A percentile compares a stretch with the other conserved stretches of the same genome.
These are phyloP conservation scores for Cardamine chenopodiifolia DNA, from an alignment of 345 rosid species.

Conservation along the genomic window DNA sequence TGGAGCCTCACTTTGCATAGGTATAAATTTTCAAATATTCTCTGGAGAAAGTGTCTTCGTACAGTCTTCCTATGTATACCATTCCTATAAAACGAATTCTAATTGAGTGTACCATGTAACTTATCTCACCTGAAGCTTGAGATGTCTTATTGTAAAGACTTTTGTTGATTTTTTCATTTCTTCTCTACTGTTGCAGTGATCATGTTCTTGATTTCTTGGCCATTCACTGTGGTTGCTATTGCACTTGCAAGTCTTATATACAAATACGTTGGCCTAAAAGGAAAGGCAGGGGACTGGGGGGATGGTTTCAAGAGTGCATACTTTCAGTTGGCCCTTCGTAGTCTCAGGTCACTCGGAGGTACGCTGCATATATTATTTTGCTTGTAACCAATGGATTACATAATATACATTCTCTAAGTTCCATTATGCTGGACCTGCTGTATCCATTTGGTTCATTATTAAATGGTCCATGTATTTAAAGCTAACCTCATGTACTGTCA, in stretches of 20 bases:
- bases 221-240: constrained; percentile 87
- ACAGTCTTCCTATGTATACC: constrained; percentile 8
- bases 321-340: constrained; percentile 97
- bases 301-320: constrained; percentile 99
- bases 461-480: constrained; percentile 13
- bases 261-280: constrained; percentile 93
- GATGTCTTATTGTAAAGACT: constrained; percentile 22
- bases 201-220: constrained; percentile 99
- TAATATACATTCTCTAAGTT: neutral
- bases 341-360: constrained; percentile 99
- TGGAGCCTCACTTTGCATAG: constrained; percentile 86
- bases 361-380: neutral
- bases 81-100: neutral
- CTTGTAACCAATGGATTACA: neutral
- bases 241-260: constrained; percentile 98
- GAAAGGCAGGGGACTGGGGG: constrained; percentile 99
- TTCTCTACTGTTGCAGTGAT: constrained; percentile 72
- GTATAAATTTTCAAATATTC: constrained; percentile 47
- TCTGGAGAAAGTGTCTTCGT: neutral
- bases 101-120: constrained; percentile 13
- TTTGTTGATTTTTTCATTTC: constrained; percentile 27
- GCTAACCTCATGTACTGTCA: constrained; percentile 1
- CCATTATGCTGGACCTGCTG: neutral
- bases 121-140: constrained; percentile 4
- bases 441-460: neutral